phyloP scores from a whole-genome alignment of 306 rosid genomes.

The Lathyrus oleraceus region DNA sequence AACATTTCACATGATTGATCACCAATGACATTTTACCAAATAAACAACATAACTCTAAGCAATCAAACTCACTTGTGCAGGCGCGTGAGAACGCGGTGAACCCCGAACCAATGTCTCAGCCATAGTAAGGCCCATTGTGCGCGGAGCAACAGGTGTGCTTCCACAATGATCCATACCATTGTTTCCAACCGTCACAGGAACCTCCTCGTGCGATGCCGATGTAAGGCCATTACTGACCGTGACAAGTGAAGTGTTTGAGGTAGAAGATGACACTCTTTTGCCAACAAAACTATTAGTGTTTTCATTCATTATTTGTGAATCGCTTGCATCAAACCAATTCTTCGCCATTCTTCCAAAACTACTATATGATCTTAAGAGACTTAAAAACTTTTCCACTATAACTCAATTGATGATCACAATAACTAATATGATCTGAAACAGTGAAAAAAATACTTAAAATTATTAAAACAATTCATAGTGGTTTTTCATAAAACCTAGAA shows the following conservation, averaged over 20 bases:
- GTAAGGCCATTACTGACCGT: conserved; percentile 12
- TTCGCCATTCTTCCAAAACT: conserved; percentile 19
- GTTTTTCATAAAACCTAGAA: background rate
- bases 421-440: conserved; percentile 28
- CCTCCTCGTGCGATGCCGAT: conserved; percentile 16
- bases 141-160: background rate
- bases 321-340: conserved; percentile 28
- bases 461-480: background rate
- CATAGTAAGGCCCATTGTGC: conserved; percentile 23
- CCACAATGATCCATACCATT: conserved; percentile 7
- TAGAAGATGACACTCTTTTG: conserved; percentile 27
- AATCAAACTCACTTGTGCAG: conserved; percentile 39
- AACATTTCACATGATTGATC: conserved; percentile 21
- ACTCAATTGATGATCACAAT: background rate
- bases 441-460: background rate
- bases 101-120: conserved; percentile 44
- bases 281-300: conserved; percentile 16
- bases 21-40: conserved; percentile 11
- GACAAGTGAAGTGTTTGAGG: conserved; percentile 1
- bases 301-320: conserved; percentile 7
- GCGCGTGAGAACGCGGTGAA: conserved; percentile 20
- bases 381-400: background rate
- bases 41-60: background rate
- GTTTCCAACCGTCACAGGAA: conserved; percentile 34
- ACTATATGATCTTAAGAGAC: conserved; percentile 8